A percentile compares a stretch with the other conserved stretches of the same genome.
These are phyloP conservation scores for Protomyces inundatus DNA, from an alignment of 1,139 yeast species.

Conservation along the genomic window DNA sequence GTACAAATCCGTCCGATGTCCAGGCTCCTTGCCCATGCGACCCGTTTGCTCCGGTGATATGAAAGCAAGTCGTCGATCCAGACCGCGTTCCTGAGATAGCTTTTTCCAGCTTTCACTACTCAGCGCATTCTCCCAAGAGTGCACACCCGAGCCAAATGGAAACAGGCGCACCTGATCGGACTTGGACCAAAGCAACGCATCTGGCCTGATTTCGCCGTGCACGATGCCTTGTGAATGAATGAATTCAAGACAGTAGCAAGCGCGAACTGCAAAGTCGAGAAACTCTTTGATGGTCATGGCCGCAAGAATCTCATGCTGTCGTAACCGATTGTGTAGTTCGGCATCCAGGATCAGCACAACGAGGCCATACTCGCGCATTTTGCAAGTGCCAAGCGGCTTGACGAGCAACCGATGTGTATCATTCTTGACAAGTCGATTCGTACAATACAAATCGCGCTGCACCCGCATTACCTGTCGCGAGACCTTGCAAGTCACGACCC, in stretches of 20 bases:
- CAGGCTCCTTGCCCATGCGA: slow-evolving; percentile 28
- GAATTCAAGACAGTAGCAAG: slow-evolving; percentile 31
- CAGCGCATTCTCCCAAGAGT: slow-evolving; percentile 17
- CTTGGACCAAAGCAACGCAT: slow-evolving; percentile 29
- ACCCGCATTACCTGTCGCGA: neutral
- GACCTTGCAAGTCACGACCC: neutral
- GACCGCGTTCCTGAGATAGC: slow-evolving; percentile 8
- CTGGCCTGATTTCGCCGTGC: slow-evolving; percentile 32
- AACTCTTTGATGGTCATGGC: slow-evolving; percentile 6
- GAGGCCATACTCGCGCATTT: neutral
- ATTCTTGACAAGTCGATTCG: neutral
- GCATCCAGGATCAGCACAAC: neutral
- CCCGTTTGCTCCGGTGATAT: slow-evolving; percentile 33
- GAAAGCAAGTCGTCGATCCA: slow-evolving; percentile 27
- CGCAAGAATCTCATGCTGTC: neutral
- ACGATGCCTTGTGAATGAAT: slow-evolving; percentile 31
- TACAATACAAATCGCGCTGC: neutral
- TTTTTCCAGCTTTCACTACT: slow-evolving; percentile 23
- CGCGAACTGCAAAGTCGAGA: slow-evolving; percentile 32
- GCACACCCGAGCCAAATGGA: slow-evolving; percentile 29
- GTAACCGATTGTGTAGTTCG: neutral
- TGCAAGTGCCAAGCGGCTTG: neutral
- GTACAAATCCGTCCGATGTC: slow-evolving; percentile 32
- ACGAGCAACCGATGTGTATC: neutral
- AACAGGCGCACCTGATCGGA: slow-evolving; percentile 28